Base-by-base conservation (phyloP, 2,329 filamentous ascomycete species). In the Ceratocystis papillata region DNA sequence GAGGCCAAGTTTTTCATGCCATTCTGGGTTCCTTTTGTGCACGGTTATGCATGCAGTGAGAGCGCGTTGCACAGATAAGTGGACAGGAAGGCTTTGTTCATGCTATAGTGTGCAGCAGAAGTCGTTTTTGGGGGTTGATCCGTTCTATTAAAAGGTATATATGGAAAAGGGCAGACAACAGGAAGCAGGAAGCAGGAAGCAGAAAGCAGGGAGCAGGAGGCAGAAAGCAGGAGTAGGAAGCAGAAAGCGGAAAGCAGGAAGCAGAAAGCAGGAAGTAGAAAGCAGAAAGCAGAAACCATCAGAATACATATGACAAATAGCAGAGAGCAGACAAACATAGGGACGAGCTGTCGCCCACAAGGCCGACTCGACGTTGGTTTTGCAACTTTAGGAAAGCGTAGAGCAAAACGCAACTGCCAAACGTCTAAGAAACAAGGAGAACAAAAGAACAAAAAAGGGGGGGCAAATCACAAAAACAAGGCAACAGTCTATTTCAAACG, bases 381-480 rank as follows among this genome's bases (percentile, higher is more conserved):
- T 50, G 12, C 6, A 8, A 25, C 5, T 50, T 10, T n/a, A 4
- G n/a, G 20, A 50, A 50, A 10, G 46, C 5, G 25, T 17, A 50
- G n/a, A 50, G 4, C 48, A 53, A 37, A 37, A 37, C 12, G 48
- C 20, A 53, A 53, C 48, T 53, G 3, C 48, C 48, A 50, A 50
- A 50, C 46, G 46, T 4, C 10, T 50, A 50, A 20, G 46, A 50
- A 37, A 50, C 22, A 22, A 5, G 22, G 22, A 20, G 17, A 20
- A 6, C 46, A 25, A 50, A 63, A 28, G 20, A 63, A 41, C 41
- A 63, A 63, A 48, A 46, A 30, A 48, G 33, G 37, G 37, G 37
- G 10, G 37, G 37, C 10, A 41, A 12, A 12, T 12, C 37, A 12
- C 37, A 41, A 41, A 10, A 41, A 12, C 3, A 41, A 41, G 28